phyloP scores from a whole-genome alignment of 148 eudicot species.

The Rhododendron kiyosumense region DNA sequence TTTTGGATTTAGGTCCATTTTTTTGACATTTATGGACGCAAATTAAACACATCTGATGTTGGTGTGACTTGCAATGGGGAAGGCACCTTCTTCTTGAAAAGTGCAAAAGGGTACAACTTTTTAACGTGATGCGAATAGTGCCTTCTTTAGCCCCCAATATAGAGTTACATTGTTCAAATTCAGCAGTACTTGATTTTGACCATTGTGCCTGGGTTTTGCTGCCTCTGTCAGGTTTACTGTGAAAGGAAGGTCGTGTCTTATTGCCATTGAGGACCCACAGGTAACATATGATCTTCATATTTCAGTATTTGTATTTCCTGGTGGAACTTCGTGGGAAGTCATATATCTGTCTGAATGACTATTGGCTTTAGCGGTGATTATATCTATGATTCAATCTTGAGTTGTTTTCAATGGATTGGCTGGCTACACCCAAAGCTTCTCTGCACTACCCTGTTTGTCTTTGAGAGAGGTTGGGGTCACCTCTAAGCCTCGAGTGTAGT shows the following conservation, averaged over 20 bases:
- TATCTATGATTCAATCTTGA: background rate
- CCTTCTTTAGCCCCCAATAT: background rate
- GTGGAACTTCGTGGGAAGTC: background rate
- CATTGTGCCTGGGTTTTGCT: slow-evolving; percentile 7
- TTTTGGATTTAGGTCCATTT: slow-evolving; percentile 60
- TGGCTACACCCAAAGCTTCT: slow-evolving; percentile 2
- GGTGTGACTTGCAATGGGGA: slow-evolving; percentile 83
- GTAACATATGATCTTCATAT: slow-evolving; percentile 18
- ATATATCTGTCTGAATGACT: background rate
- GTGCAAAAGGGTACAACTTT: slow-evolving; percentile 59
- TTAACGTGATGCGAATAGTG: background rate
- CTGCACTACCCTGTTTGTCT: background rate
- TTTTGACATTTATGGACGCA: slow-evolving; percentile 86
- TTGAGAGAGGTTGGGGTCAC: background rate
- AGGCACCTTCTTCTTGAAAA: slow-evolving; percentile 71
- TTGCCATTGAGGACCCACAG: slow-evolving; percentile 94
- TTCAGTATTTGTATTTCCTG: background rate
- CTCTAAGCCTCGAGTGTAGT: background rate
- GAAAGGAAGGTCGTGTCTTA: slow-evolving; percentile 52
- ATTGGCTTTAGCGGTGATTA: background rate
- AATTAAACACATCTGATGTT: slow-evolving; percentile 78
- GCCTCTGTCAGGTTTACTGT: slow-evolving; percentile 47
- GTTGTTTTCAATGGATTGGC: slow-evolving; percentile 9
- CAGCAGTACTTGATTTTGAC: background rate
- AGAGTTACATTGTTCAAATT: background rate